phyloP scores from a whole-genome alignment of 192 early-diverging fungal genomes.

The Coemansia sp. region DNA sequence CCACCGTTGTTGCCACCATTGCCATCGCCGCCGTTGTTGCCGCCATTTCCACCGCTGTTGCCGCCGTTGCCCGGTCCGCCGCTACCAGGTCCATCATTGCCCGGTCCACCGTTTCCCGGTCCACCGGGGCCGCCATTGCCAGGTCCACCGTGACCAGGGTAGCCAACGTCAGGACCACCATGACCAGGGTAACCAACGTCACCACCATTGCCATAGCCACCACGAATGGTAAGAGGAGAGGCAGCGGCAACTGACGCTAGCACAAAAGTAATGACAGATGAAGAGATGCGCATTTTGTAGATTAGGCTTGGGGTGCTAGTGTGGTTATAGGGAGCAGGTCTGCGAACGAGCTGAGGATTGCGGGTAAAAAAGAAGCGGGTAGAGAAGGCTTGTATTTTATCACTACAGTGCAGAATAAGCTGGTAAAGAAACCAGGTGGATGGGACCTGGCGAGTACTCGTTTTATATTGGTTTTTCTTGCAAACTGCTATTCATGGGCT shows the following conservation, averaged over 20 bases:
- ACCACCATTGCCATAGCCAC: background rate
- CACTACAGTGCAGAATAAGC: slow-evolving; percentile 14
- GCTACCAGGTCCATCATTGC: slow-evolving; percentile 4
- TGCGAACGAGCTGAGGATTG: background rate
- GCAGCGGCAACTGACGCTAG: slow-evolving; percentile 32
- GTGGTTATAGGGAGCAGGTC: background rate
- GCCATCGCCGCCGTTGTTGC: slow-evolving; percentile 14
- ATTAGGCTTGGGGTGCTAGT: background rate
- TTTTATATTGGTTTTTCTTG: background rate
- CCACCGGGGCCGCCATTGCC: slow-evolving; percentile 10
- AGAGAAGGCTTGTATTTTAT: slow-evolving; percentile 17
- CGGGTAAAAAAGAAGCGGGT: slow-evolving; percentile 1
- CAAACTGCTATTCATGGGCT: background rate
- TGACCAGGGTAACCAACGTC: background rate
- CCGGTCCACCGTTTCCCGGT: slow-evolving; percentile 10
- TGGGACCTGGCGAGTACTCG: background rate
- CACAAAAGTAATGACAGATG: slow-evolving; percentile 23
- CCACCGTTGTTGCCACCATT: background rate
- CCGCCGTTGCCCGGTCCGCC: slow-evolving; percentile 11
- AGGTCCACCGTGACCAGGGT: slow-evolving; percentile 3
- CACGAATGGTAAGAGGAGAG: slow-evolving; percentile 8
- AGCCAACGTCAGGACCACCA: background rate
- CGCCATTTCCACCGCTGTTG: slow-evolving; percentile 2
- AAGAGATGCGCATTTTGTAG: slow-evolving; percentile 36
- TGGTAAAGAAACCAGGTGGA: slow-evolving; percentile 6